These are phyloP conservation scores for Paxillus involutus DNA, from an alignment of 768 basidiomycete species.

Conservation along the genomic window DNA sequence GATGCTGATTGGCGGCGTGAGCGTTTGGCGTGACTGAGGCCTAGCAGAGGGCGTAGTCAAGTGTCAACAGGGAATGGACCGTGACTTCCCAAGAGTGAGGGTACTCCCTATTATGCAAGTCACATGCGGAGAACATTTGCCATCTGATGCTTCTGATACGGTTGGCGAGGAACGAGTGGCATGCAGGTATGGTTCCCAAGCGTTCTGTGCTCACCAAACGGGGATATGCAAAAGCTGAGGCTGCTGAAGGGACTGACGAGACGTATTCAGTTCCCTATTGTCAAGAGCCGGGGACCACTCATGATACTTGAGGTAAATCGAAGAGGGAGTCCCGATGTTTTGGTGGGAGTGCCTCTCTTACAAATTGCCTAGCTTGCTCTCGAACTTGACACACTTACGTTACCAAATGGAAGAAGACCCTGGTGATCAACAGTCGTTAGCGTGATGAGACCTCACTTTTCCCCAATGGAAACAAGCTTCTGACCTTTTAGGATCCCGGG, in stretches of 20 bases:
- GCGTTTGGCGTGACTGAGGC: conserved; percentile 8
- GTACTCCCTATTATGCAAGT: conserved; percentile 1
- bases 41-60: conserved; percentile 27
- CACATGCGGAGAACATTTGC: conserved; percentile 12
- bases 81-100: conserved; percentile 1
- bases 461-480: conserved; percentile 23
- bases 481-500: conserved; percentile 18
- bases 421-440: conserved; percentile 26
- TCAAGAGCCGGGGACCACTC: conserved; percentile 14
- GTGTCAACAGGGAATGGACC: conserved; percentile 27
- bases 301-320: conserved; percentile 16
- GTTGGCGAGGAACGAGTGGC: conserved; percentile 1
- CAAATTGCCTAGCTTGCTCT: conserved; percentile 9
- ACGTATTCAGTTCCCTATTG: conserved; percentile 13
- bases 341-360: conserved; percentile 1
- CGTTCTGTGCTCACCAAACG: background rate
- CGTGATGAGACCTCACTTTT: conserved; percentile 19
- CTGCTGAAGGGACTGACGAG: background rate
- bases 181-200: background rate
- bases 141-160: conserved; percentile 26
- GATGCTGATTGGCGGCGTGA: conserved; percentile 5
- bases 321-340: conserved; percentile 10
- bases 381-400: conserved; percentile 20
- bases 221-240: background rate
- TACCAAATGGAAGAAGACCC: conserved; percentile 31